A percentile compares a stretch with the other conserved stretches of the same genome.
phyloP scores from a whole-genome alignment of 2,329 filamentous ascomycete species.

The Talaromyces marneffei region DNA sequence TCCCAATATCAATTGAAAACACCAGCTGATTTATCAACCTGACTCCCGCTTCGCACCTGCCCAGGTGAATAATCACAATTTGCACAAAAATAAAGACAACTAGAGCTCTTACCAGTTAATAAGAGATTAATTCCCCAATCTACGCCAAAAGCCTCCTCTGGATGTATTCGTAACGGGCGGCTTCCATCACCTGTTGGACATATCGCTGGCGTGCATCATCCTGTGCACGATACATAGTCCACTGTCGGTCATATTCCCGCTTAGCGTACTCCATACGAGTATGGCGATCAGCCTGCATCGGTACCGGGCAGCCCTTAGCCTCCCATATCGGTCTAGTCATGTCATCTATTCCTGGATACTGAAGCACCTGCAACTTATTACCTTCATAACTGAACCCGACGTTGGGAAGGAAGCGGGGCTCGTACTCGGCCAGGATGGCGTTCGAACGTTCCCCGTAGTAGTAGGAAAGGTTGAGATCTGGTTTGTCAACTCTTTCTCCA shows the following conservation, averaged over 20 bases:
- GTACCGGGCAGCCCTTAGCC: background rate
- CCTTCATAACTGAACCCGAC: background rate
- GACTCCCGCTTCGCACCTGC: no score
- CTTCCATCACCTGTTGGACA: background rate
- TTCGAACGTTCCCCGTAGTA: background rate
- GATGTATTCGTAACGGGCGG: background rate
- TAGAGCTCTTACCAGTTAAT: background rate
- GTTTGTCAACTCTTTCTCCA: background rate
- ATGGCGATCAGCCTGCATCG: background rate
- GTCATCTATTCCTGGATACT: background rate
- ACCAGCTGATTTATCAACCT: background rate
- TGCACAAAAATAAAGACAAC: background rate
- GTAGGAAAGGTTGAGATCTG: background rate
- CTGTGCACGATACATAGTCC: slow-evolving; percentile 1
- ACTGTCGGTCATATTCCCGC: slow-evolving; percentile 3
- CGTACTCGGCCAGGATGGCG: slow-evolving; percentile 5
- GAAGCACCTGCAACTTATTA: background rate
- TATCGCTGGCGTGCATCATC: slow-evolving; percentile 3
- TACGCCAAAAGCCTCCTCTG: background rate
- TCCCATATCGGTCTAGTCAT: slow-evolving; percentile 1
- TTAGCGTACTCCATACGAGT: background rate
- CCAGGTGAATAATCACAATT: background rate
- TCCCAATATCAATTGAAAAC: background rate
- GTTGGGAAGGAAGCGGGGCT: background rate
- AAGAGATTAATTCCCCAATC: background rate